Conservation (phyloP, 164 flowering plant genomes). For the Tinospora cordifolia region DNA sequence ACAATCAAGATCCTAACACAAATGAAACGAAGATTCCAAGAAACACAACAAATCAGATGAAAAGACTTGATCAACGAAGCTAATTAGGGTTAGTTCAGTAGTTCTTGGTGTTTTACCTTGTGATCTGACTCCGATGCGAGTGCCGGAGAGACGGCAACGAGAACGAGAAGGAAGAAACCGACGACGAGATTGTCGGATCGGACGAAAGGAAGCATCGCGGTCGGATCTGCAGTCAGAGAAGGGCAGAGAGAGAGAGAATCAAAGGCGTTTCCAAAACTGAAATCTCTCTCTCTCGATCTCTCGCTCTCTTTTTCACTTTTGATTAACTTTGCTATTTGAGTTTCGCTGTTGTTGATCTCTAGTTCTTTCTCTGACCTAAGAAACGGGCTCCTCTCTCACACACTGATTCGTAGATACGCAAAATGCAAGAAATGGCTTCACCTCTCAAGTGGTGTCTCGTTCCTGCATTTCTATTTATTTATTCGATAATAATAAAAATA, state of each 20-base stretch:
- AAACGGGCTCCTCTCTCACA: neutral
- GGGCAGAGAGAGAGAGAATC: neutral
- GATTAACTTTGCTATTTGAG: neutral
- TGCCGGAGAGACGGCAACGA: conserved; percentile 22
- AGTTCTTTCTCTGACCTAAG: neutral
- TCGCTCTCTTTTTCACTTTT: neutral
- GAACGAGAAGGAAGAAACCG: conserved; percentile 15
- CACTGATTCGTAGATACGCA: no score
- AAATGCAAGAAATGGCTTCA: neutral
- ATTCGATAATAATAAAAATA: no score
- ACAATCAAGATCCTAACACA: neutral
- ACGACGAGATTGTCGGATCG: conserved; percentile 23
- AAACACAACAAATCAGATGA: neutral
- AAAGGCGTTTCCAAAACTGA: no score
- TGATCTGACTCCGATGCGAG: conserved; percentile 66
- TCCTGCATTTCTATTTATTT: neutral
- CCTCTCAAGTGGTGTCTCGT: neutral
- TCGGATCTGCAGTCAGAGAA: conserved; percentile 16
- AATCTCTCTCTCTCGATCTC: neutral
- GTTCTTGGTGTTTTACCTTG: conserved; percentile 51
- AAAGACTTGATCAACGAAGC: neutral
- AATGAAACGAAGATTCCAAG: neutral
- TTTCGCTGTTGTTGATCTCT: neutral
- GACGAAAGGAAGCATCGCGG: conserved; percentile 40
- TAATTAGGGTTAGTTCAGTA: conserved; percentile 1